phyloP scores from a whole-genome alignment of 2,329 filamentous ascomycete genomes.

The Curvularia sp. region DNA sequence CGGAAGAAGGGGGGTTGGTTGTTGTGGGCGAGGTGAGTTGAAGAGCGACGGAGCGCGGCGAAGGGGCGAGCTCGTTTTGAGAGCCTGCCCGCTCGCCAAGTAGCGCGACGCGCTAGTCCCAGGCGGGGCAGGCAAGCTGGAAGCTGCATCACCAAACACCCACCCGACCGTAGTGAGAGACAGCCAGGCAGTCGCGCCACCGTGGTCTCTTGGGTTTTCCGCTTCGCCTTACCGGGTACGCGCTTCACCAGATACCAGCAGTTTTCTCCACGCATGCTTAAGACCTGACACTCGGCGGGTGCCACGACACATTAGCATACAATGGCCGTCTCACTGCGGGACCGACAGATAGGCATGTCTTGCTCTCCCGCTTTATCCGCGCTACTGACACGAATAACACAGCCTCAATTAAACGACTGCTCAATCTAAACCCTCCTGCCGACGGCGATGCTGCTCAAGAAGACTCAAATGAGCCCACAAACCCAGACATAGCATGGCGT shows the following conservation, averaged over 20 bases:
- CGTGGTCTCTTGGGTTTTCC: slow-evolving; percentile 22
- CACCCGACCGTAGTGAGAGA: slow-evolving; percentile 7
- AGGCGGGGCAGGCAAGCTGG: slow-evolving; percentile 24
- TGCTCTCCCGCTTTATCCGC: background rate
- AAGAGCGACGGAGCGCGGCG: slow-evolving; percentile 34
- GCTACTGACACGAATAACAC: slow-evolving; percentile 21
- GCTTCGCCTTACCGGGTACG: background rate
- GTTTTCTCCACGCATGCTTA: slow-evolving; percentile 28
- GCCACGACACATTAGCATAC: slow-evolving; percentile 29
- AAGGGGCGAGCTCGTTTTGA: slow-evolving; percentile 34
- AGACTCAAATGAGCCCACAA: slow-evolving; percentile 51
- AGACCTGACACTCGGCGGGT: slow-evolving; percentile 36
- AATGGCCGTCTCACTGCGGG: slow-evolving; percentile 61
- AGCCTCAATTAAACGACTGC: slow-evolving; percentile 94
- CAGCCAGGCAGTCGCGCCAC: slow-evolving; percentile 30
- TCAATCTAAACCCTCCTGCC: slow-evolving; percentile 85
- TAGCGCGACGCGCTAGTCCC: slow-evolving; percentile 29
- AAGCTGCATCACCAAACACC: slow-evolving; percentile 18
- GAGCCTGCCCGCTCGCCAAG: slow-evolving; percentile 31
- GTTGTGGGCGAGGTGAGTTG: slow-evolving; percentile 34
- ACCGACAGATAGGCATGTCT: slow-evolving; percentile 67
- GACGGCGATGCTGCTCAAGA: slow-evolving; percentile 67
- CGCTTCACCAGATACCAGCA: background rate
- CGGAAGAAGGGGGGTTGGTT: slow-evolving; percentile 38
- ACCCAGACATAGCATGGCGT: slow-evolving; percentile 25